phyloP scores from a whole-genome alignment of 768 basidiomycete species.

The Pholiota molesta region DNA sequence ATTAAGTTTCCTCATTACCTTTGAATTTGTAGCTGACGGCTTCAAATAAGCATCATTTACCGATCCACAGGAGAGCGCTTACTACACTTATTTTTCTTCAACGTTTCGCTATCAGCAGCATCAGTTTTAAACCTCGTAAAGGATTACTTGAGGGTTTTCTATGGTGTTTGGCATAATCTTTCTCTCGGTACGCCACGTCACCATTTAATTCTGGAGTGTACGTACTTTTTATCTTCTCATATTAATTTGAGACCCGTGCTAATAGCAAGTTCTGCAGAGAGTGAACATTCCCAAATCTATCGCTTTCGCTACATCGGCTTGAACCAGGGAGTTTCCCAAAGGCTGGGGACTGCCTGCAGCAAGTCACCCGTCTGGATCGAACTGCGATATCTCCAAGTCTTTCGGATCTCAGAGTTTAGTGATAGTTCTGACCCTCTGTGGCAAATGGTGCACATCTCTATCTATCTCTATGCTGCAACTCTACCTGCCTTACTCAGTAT shows the following conservation, averaged over 20 bases:
- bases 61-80: neutral
- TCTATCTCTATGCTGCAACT: neutral
- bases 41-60: neutral
- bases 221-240: conserved; percentile 21
- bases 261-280: conserved; percentile 26
- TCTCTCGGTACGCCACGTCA: conserved; percentile 36
- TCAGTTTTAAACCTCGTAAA: conserved; percentile 19
- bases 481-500: neutral
- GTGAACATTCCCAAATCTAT: conserved; percentile 41
- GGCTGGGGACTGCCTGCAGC: conserved; percentile 48
- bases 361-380: conserved; percentile 36
- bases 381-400: conserved; percentile 43
- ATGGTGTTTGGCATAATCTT: conserved; percentile 46
- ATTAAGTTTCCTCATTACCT: too few relatives aligned
- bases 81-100: conserved; percentile 1
- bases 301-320: conserved; percentile 28
- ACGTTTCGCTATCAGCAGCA: conserved; percentile 1
- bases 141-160: conserved; percentile 33
- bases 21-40: neutral
- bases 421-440: conserved; percentile 58
- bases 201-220: conserved; percentile 54
- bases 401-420: conserved; percentile 52
- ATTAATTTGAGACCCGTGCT: conserved; percentile 19
- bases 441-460: conserved; percentile 42
- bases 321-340: conserved; percentile 32